Evolutionary conservation across 768 basidiomycete species (phyloP).

Genomic region (Dentipellis fragilis): DNA sequence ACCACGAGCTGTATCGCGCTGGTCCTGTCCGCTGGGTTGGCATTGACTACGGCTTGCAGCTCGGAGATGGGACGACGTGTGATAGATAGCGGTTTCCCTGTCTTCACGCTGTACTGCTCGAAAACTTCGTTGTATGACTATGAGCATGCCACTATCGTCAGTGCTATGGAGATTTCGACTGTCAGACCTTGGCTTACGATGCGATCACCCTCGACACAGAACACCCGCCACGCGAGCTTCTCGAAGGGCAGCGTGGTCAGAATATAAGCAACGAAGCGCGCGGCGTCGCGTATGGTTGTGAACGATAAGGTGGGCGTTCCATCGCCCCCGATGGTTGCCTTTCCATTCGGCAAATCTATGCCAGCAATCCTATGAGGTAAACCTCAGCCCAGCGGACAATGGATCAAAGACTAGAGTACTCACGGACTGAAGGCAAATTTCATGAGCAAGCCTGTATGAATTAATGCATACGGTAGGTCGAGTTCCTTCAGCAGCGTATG

Average conservation of each 20-base stretch:
- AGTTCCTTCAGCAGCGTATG: constrained; percentile 9
- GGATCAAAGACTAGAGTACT: not conserved
- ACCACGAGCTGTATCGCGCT: constrained; percentile 7
- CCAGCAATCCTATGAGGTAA: not conserved
- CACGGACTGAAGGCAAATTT: constrained; percentile 6
- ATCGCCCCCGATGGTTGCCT: constrained; percentile 9
- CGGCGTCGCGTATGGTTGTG: constrained; percentile 12
- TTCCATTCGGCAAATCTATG: constrained; percentile 7
- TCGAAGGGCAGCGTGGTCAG: constrained; percentile 10
- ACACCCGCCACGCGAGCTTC: constrained; percentile 6
- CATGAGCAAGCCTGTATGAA: constrained; percentile 10
- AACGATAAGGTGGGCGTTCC: constrained; percentile 11
- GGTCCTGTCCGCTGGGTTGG: constrained; percentile 9
- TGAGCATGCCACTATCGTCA: too few relatives aligned
- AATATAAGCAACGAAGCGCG: constrained; percentile 13
- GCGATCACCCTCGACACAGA: constrained; percentile 13
- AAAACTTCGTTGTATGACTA: constrained; percentile 15
- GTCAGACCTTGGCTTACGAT: constrained; percentile 1
- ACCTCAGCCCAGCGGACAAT: not conserved
- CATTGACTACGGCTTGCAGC: constrained; percentile 2
- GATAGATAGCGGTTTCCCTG: constrained; percentile 9
- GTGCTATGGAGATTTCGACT: not conserved
- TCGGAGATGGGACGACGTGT: constrained; percentile 5
- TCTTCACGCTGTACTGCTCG: constrained; percentile 6
- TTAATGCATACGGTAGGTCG: constrained; percentile 9